Conservation (phyloP, 331 rosid genomes). For the Malus hybrid region DNA sequence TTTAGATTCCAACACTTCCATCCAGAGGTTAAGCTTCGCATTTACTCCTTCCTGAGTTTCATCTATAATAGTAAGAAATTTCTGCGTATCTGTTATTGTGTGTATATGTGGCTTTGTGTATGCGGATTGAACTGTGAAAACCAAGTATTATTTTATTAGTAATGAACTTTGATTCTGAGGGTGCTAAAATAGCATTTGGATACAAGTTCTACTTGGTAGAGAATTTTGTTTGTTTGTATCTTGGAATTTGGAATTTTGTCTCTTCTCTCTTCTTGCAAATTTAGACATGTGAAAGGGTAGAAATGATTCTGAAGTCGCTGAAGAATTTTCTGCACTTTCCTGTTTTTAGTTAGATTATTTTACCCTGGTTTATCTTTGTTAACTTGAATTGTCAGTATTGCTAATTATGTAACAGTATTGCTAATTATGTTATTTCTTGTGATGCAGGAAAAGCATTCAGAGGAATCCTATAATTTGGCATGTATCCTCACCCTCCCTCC, state of each 20-base stretch:
- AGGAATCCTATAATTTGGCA: conserved; percentile 95
- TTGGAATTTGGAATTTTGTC: neutral
- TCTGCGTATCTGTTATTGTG: neutral
- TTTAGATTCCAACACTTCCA: too few relatives aligned
- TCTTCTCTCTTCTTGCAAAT: neutral
- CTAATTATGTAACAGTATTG: neutral
- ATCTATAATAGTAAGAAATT: too few relatives aligned
- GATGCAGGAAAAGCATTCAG: conserved; percentile 94
- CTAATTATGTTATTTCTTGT: conserved; percentile 2
- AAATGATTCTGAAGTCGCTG: neutral
- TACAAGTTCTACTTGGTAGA: neutral
- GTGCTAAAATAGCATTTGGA: neutral
- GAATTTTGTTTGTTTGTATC: neutral
- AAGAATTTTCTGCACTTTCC: neutral
- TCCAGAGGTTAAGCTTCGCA: too few relatives aligned
- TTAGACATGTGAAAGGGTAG: neutral
- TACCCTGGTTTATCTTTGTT: neutral
- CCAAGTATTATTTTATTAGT: too few relatives aligned
- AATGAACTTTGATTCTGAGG: neutral
- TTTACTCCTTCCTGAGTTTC: too few relatives aligned
- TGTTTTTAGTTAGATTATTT: neutral
- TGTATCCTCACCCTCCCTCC: conserved; percentile 99
- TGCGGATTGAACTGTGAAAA: neutral
- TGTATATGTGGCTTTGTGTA: neutral
- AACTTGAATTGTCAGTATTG: neutral